Evolutionary conservation across 768 basidiomycete genomes (phyloP), one percentile per base, ranked within the genome.

Genomic region (Trametes maxima): DNA sequence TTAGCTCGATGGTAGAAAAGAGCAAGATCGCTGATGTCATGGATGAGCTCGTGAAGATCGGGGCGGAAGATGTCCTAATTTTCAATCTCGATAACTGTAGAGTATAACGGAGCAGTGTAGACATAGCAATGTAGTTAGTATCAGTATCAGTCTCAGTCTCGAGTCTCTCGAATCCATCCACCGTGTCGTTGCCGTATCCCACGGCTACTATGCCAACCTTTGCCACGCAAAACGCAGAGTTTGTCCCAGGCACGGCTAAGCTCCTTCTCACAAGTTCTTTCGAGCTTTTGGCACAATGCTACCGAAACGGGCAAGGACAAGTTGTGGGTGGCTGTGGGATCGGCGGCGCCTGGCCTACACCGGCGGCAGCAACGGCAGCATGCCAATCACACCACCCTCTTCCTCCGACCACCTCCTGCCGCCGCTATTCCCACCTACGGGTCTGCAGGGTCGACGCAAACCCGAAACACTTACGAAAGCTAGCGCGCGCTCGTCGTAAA

Each of bases 21-120:
- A 89, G 84, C 62, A 79, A 80, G 45, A 74, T 84, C 16, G 97
- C 97, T 4, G 80, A 80, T 40, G 85, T 89, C 28, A 98, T 99
- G 96, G 97, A 99, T 72, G 78, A 86, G 45, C 76, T 99, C 47
- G 86, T 88, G 63, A 81, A 77, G 54, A 80, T 87, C 40, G 97
- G 97, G 16, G 96, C 97, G 3, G 85, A 93, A 73, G 97, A 99
- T 71, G 82, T 98, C 47, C 75, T 98, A 65, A 85, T 95, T 54
- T 90, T 96, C 71, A 91, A 86, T 63, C 75, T 99, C 65, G 88
- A 94, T 72, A 98, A 98, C 74, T 98, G 95, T 79, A 85, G 95
- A 74, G 95, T 98, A 33, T 6, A 19, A 10, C 45, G 12, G 21
- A 16, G 19, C 44, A 5, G 21, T 24, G 19, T 46, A 24, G 39